Base-by-base conservation (phyloP, 169 alveolate genomes). In the Perkinsus olseni region DNA sequence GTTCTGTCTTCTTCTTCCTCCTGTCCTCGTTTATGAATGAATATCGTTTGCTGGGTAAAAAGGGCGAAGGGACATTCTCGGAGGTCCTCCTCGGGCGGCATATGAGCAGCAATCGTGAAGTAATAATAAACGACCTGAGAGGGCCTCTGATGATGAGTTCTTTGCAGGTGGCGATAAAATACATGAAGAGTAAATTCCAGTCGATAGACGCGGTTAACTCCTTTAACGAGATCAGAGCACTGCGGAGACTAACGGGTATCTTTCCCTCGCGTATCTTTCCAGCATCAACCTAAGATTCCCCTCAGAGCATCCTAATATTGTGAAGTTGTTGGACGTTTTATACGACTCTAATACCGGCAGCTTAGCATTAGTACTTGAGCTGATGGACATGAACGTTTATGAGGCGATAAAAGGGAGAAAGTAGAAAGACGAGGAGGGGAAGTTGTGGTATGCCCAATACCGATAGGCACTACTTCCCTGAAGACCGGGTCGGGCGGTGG, bases 341-440 rank as follows among this genome's bases (percentile, higher is more conserved):
- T 96, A 92, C 82, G 51, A 74, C 38, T 40, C 34, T 48, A 45
- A 48, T 0, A 95, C 98, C 13, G 97, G 97, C 0, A 93, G 96
- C 91, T 92, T 95, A 36, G 96, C 97, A 24, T 74, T 97, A 38
- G 98, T 97, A 17, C 95, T 97, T 93, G 98, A 97, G 92, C 94
- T 97, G 91, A 96, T 97, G 97, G 98, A 96, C 40, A 94, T 94
- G 97, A 97, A 97, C 94, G 93, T 96, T 93, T 97, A 96, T 93
- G 98, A 97, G 91, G 96, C 96, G 39, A 96, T 97, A 28, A 96
- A 96, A 92, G 98, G 97, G 74, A 91, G 96, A 90, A 94, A 45
- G 62, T 45, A 45, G 17, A 6, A 45, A 45, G 17, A 45, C 62
- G 17, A 45, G 6, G 17, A 45, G 17, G 62, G n/a, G n/a, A n/a